Base-by-base conservation (phyloP, 2,329 filamentous ascomycete species). In the Ophiostoma montium region DNA sequence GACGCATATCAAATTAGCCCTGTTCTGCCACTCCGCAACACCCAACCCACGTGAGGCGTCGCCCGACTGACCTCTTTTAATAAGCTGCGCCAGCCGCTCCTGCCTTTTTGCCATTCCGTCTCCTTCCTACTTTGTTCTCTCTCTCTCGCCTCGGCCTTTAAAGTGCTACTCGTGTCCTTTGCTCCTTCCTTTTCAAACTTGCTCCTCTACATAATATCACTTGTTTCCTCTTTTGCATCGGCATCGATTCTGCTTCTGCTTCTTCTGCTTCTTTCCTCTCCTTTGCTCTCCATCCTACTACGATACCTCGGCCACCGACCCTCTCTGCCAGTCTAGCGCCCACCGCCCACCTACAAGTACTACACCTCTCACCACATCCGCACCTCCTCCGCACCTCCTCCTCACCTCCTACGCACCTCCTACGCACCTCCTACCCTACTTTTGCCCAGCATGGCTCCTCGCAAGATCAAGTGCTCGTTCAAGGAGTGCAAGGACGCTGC, bases 401-500 rank as follows among this genome's bases (percentile, higher is more conserved):
- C 19, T 30, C 21, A 33, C 31, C 13, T 15, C 31, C 18, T 31
- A n/a, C n/a, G n/a, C n/a, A n/a, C n/a, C 35, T n/a, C 41, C 35
- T 9, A 8, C 27, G 38, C 41, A 31, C 23, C 38, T 39, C 12
- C 9, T 41, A 18, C 3, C 11, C 21, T 23, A n/a, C 33, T 13
- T 18, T 15, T 30, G 23, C 9, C 23, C 62, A 67, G 48, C 57
- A 82, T 80, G 76, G 76, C 82, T 55, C 75, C 80, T 54, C 86
- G 83, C 70, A 87, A 85, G 74, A 80, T 84, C 58, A 82, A 85
- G 59, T 96, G 92, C 74, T 83, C 75, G 56, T 88, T 86, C 71
- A 89, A 90, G 68, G 82, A 88, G 58, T 96, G 92, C 79, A 86
- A 80, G 63, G 82, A 87, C 59, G 76, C 78, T 30, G 89, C 88